Evolutionary conservation across 768 basidiomycete species (phyloP), one percentile per base, ranked within the genome.

Genomic region (Lenzites betulinus): DNA sequence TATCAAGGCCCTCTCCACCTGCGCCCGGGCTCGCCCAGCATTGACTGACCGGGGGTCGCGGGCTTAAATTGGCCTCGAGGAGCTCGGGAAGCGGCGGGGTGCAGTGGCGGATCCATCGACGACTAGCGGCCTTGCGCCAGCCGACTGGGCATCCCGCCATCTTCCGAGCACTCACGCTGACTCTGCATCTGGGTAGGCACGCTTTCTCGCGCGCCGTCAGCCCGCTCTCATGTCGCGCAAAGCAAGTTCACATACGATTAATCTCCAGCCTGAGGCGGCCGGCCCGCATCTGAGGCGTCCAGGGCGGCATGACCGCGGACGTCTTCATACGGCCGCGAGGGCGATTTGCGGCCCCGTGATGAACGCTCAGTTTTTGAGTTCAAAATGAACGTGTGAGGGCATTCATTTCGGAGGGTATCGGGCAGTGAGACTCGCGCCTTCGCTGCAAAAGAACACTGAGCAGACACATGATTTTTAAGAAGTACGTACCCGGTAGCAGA

Each of bases 131-230:
- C 26, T 6, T 49, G n/a, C 47, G 28, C 28, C 15, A 49, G 4
- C 18, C 7, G 35, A 0, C 20, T n/a, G n/a, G n/a, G n/a, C n/a
- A n/a, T n/a, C 8, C 22, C 23, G 13, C 9, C 35, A 51, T 38
- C 51, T 25, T 38, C 35, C 23, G 6, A 20, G 36, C 12, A 44
- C 44, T 33, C 22, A 28, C 52, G 36, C 13, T 7, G 22, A 35
- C 39, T 50, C 20, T 43, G 39, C 25, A 33, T 58, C 54, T 36
- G 42, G 47, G n/a, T 2, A 50, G 56, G 56, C 38, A 58, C 56
- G n/a, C 38, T n/a, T 33, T 16, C 23, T 23, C 39, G 39, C 20
- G 26, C 28, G 43, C 9, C 30, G 48, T 33, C 20, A 39, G 18
- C 38, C 30, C 16, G n/a, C 48, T 58, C 36, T 30, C 46, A 57